Evolutionary conservation across 2,329 filamentous ascomycete genomes (phyloP).

Genomic region (Venturia effusa): DNA sequence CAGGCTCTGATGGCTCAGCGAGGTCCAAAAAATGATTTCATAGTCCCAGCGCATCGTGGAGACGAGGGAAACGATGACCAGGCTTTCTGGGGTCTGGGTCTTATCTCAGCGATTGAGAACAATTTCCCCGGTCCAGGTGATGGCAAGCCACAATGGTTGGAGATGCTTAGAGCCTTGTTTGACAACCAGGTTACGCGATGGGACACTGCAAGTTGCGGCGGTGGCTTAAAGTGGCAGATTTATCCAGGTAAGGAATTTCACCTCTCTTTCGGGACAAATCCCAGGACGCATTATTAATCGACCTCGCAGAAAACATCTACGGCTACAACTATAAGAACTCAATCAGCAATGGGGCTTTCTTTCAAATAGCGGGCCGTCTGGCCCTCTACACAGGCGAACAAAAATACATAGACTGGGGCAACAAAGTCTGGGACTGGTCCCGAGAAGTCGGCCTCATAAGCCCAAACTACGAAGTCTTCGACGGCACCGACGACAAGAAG

Average conservation of each 20-base stretch:
- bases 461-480: slow-evolving; percentile 35
- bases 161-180: slow-evolving; percentile 67
- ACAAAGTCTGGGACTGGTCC: slow-evolving; percentile 50
- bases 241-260: slow-evolving; percentile 37
- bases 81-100: slow-evolving; percentile 48
- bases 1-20: slow-evolving; percentile 32
- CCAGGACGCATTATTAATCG: neutral
- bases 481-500: slow-evolving; percentile 34
- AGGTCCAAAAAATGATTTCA: slow-evolving; percentile 31
- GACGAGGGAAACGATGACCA: slow-evolving; percentile 64
- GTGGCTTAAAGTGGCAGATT: slow-evolving; percentile 79
- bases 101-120: slow-evolving; percentile 57
- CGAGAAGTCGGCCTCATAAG: slow-evolving; percentile 30
- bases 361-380: slow-evolving; percentile 53
- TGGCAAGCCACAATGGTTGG: slow-evolving; percentile 59
- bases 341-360: slow-evolving; percentile 47
- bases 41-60: slow-evolving; percentile 39
- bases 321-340: slow-evolving; percentile 52
- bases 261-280: too few relatives aligned
- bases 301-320: slow-evolving; percentile 55
- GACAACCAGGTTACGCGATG: slow-evolving; percentile 65
- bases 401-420: slow-evolving; percentile 72
- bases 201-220: slow-evolving; percentile 55
- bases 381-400: slow-evolving; percentile 76
- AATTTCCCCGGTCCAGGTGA: slow-evolving; percentile 50